These are phyloP conservation scores for Fistulina hepatica DNA, from an alignment of 1,284 basidiomycete species.

Conservation along the genomic window DNA sequence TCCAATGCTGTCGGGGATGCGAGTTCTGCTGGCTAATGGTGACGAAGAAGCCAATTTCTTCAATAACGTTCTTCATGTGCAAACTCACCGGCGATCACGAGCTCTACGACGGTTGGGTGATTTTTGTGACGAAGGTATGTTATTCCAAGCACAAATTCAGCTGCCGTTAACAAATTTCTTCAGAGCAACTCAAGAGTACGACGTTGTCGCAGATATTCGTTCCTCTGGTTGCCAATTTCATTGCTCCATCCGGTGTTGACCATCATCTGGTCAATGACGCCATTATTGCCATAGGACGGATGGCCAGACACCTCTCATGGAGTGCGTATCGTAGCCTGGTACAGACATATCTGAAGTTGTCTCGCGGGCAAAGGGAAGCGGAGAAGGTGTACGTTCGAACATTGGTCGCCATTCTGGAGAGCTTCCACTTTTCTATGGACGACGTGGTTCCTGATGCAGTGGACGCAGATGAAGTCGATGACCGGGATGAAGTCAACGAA, in stretches of 20 bases:
- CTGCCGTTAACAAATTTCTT: no score
- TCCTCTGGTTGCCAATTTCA: slow-evolving; percentile 79
- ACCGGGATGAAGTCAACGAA: slow-evolving; percentile 24
- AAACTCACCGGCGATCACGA: slow-evolving; percentile 82
- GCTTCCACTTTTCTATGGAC: slow-evolving; percentile 86
- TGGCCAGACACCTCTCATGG: slow-evolving; percentile 75
- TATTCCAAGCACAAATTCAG: no score
- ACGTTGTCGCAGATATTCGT: slow-evolving; percentile 80
- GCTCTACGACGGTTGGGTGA: slow-evolving; percentile 84
- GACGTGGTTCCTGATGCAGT: slow-evolving; percentile 28
- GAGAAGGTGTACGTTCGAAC: slow-evolving; percentile 79
- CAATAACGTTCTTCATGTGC: slow-evolving; percentile 92
- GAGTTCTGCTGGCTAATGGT: slow-evolving; percentile 72
- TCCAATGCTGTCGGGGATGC: slow-evolving; percentile 65
- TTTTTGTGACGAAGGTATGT: no score
- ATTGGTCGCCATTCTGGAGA: slow-evolving; percentile 79
- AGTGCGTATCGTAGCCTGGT: slow-evolving; percentile 76
- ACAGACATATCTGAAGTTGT: slow-evolving; percentile 72
- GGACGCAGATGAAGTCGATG: slow-evolving; percentile 24
- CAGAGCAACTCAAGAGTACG: no score
- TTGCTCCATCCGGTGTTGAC: slow-evolving; percentile 64
- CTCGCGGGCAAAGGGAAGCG: slow-evolving; percentile 43
- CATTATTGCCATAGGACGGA: slow-evolving; percentile 64
- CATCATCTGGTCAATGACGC: slow-evolving; percentile 91
- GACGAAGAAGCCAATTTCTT: slow-evolving; percentile 97